phyloP scores from a whole-genome alignment of 257 asterid species.

The Nicotiana tomentosiformis region DNA sequence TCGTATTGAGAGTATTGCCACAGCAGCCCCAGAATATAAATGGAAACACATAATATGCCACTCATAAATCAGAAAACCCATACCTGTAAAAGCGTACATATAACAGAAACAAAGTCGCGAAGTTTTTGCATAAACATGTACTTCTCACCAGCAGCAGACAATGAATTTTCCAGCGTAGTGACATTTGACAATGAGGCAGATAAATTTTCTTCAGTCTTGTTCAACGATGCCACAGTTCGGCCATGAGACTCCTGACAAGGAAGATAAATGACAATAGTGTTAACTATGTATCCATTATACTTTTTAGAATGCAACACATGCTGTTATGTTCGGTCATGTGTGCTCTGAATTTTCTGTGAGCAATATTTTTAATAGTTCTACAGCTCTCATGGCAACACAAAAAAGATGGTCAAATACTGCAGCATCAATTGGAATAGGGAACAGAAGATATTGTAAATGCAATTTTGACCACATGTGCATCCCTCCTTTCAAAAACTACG shows the following conservation, averaged over 20 bases:
- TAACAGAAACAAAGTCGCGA: conserved; percentile 91
- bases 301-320: neutral
- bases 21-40: conserved; percentile 11
- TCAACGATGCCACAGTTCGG: conserved; percentile 47
- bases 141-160: conserved; percentile 93
- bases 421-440: neutral
- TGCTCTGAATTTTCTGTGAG: neutral
- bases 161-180: conserved; percentile 58
- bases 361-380: neutral
- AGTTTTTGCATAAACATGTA: conserved; percentile 99
- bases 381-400: neutral
- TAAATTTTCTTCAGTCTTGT: conserved; percentile 68
- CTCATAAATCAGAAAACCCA: conserved; percentile 35
- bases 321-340: neutral
- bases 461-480: neutral
- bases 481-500: neutral
- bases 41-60: conserved; percentile 14
- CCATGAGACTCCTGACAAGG: conserved; percentile 67
- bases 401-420: neutral
- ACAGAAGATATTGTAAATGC: neutral
- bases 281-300: neutral
- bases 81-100: conserved; percentile 97
- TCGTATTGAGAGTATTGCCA: neutral
- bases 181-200: conserved; percentile 70
- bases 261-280: neutral